Evolutionary conservation across 208 protist species (phyloP).

Genomic region (Leptomonas pyrrhocoris): DNA sequence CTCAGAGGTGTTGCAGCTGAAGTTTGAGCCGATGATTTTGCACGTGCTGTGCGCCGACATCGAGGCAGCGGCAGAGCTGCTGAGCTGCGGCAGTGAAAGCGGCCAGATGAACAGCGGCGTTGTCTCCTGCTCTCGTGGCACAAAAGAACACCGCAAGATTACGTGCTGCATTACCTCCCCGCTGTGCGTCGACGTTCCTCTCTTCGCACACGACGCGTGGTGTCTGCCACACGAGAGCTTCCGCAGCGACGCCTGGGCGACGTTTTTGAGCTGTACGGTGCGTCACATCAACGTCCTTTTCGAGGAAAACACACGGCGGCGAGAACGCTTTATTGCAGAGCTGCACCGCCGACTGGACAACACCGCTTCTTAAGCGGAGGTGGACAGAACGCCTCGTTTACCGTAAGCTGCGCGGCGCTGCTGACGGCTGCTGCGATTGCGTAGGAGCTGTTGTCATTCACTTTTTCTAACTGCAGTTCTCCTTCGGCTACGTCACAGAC

Average conservation of each 20-base stretch:
- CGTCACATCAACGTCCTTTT: constrained; percentile 70
- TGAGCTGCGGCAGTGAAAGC: constrained; percentile 77
- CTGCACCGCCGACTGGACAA: constrained; percentile 13
- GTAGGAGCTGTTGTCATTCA: background rate
- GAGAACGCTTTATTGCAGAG: constrained; percentile 41
- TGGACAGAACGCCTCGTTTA: background rate
- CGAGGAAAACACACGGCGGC: constrained; percentile 56
- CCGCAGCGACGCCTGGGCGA: constrained; percentile 31
- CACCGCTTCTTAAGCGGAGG: background rate
- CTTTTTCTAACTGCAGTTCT: background rate
- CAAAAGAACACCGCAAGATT: constrained; percentile 57
- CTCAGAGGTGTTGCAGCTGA: constrained; percentile 78
- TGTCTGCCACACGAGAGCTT: constrained; percentile 36
- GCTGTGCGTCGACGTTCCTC: constrained; percentile 63
- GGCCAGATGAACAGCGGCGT: constrained; percentile 82
- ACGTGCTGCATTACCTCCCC: constrained; percentile 83
- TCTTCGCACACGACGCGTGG: constrained; percentile 56
- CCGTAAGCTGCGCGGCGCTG: too few relatives aligned
- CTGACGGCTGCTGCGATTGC: too few relatives aligned
- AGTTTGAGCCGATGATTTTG: constrained; percentile 89
- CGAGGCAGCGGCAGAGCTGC: constrained; percentile 52
- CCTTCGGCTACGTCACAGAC: background rate
- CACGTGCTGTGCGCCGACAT: constrained; percentile 72
- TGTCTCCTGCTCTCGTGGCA: constrained; percentile 65
- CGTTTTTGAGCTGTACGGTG: constrained; percentile 40